phyloP scores from a whole-genome alignment of 1,139 yeast genomes.

The Taphrina betulina region DNA sequence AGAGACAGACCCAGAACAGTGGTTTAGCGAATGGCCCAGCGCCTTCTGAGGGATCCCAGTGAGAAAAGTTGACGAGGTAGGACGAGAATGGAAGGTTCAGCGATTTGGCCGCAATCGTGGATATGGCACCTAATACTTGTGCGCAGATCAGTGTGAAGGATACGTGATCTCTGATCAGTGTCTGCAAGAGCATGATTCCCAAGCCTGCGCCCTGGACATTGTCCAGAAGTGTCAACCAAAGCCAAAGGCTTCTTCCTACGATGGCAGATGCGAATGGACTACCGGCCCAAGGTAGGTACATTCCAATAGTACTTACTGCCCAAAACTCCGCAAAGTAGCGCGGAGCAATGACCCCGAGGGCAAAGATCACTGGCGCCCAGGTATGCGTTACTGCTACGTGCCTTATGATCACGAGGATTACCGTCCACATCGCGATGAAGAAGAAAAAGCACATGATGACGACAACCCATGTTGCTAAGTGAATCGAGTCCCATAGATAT shows the following conservation, averaged over 20 bases:
- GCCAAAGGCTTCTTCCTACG: constrained; percentile 29
- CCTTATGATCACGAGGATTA: constrained; percentile 16
- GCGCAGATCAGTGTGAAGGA: constrained; percentile 30
- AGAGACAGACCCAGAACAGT: constrained; percentile 29
- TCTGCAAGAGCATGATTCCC: constrained; percentile 33
- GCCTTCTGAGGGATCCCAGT: constrained; percentile 28
- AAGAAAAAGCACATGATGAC: constrained; percentile 18
- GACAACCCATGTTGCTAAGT: constrained; percentile 21
- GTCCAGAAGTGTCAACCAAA: constrained; percentile 32
- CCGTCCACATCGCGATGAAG: constrained; percentile 26
- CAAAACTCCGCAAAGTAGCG: constrained; percentile 31
- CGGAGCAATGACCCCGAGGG: constrained; percentile 32
- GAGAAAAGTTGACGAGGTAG: constrained; percentile 22
- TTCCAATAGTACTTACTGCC: constrained; percentile 29
- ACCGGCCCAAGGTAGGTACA: constrained; percentile 31
- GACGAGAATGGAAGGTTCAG: constrained; percentile 20
- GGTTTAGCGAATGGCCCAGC: constrained; percentile 19
- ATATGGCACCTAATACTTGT: constrained; percentile 30
- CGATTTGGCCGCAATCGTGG: constrained; percentile 28
- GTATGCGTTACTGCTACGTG: constrained; percentile 30
- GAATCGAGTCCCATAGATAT: constrained; percentile 27
- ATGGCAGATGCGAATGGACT: constrained; percentile 20
- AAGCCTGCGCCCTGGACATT: constrained; percentile 33
- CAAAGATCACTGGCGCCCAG: constrained; percentile 33
- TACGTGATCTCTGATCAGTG: constrained; percentile 30